Conservation (phyloP, 352 stramenopile species). For the Pythium dissimile region DNA sequence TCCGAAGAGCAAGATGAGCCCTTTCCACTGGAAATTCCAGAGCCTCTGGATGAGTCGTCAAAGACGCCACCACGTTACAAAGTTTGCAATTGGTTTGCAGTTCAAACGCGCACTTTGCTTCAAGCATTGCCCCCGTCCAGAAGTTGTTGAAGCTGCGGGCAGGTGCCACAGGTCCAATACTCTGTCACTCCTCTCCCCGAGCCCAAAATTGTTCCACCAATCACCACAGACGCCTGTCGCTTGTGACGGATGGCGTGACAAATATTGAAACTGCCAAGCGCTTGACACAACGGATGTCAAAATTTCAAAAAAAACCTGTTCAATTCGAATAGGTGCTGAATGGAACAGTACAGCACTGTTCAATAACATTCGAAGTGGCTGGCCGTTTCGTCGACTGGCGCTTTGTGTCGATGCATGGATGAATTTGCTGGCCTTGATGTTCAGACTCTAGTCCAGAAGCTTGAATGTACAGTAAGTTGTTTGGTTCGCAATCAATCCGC, state of each 20-base stretch:
- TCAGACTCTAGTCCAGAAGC: background rate
- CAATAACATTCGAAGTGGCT: too few species aligned
- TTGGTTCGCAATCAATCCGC: too few species aligned
- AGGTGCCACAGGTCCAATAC: conserved; percentile 11
- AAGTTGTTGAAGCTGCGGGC: conserved; percentile 2
- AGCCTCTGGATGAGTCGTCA: too few species aligned
- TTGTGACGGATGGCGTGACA: conserved; percentile 15
- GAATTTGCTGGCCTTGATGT: background rate
- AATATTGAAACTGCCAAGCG: conserved; percentile 11
- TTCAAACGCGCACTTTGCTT: too few species aligned
- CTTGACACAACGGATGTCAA: conserved; percentile 11
- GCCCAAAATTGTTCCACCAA: background rate
- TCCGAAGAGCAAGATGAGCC: too few species aligned
- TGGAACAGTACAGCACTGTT: too few species aligned
- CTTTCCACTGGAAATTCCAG: too few species aligned
- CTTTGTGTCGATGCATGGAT: conserved; percentile 5
- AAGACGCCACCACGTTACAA: too few species aligned
- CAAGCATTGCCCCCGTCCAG: too few species aligned
- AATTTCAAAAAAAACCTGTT: background rate
- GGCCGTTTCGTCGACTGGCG: conserved; percentile 8
- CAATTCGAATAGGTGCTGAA: background rate
- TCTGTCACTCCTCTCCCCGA: background rate
- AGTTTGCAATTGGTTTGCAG: too few species aligned
- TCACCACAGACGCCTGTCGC: conserved; percentile 6
- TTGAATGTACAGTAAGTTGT: too few species aligned